Evolutionary conservation across 352 stramenopile genomes (phyloP).

Genomic region (Globisporangium cystogenes): DNA sequence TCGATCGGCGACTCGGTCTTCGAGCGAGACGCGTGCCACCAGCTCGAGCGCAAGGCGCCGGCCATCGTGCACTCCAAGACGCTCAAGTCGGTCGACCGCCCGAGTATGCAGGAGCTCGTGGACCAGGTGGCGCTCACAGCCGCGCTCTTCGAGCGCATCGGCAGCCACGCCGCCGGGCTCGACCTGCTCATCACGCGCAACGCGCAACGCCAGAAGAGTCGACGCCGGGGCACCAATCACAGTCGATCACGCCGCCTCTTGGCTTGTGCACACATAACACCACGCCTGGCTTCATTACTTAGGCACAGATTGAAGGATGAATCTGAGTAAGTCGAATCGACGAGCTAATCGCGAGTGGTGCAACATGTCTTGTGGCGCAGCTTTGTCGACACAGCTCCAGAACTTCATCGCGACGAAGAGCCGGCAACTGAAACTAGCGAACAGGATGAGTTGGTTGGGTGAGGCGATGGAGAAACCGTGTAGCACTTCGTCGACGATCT

Average conservation of each 20-base stretch:
- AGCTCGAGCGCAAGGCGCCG: conserved; percentile 27
- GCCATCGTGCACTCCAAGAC: conserved; percentile 40
- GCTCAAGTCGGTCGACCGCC: conserved; percentile 45
- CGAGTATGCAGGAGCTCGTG: conserved; percentile 32
- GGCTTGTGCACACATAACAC: no score
- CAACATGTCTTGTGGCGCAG: not conserved
- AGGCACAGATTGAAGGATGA: no score
- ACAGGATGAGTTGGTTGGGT: not conserved
- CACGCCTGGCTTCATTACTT: no score
- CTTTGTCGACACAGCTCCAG: not conserved
- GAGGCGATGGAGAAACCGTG: not conserved
- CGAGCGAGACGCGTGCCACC: conserved; percentile 45
- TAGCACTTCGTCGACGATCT: not conserved
- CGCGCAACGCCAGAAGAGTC: no score
- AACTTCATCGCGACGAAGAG: not conserved
- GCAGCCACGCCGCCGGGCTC: conserved; percentile 26
- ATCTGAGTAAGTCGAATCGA: not conserved
- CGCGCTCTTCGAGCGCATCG: conserved; percentile 34
- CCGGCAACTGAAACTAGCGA: not conserved
- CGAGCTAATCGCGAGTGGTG: not conserved
- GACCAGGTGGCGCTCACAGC: conserved; percentile 36
- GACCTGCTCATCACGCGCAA: conserved; percentile 36
- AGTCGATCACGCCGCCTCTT: no score
- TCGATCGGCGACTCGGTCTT: conserved; percentile 51
- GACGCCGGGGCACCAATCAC: no score